Base-by-base conservation (phyloP, 768 basidiomycete species). In the Auriscalpium orientale region DNA sequence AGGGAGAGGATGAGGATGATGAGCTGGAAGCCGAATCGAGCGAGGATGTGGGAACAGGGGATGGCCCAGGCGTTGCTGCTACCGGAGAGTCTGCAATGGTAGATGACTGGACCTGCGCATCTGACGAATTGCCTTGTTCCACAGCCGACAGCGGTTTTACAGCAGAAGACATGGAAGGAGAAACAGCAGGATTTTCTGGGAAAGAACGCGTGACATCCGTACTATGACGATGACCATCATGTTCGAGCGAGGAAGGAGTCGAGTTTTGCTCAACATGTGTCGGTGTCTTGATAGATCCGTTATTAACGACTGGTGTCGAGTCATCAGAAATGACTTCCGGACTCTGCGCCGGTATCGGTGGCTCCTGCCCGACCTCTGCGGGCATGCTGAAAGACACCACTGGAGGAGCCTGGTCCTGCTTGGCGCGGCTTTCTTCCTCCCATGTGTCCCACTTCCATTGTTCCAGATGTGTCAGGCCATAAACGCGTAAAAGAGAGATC, bases 391-490 rank as follows among this genome's bases (percentile, higher is more conserved):
- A 28, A 8, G 55, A 40, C 9, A 49, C 50, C 2, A 35, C 20
- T 3, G 48, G 57, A 0, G 58, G 49, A 21, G 73, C 74, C 18
- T 72, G 75, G 43, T 58, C 64, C 36, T 68, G 66, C 54, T 79
- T 78, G 1, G 74, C 75, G 40, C 69, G 74, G 60, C 86, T 87
- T 66, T 89, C 86, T 4, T 75, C 79, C 62, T 88, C 82, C 89
- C 89, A 92, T 7, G 76, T 75, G 49, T 91, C 90, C 87, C 91
- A 89, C 63, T 95, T 95, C 83, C 90, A 98, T 64, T 94, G 83
- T 59, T 98, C 95, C 60, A 98, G 84, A 72, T 98, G 94, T 1
- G 94, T 98, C 53, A 95, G 83, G 6, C 97, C 97, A 59, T 94
- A 98, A 1, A 97, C 93, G 33, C 93, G 85, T 16, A 98, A 78